These are phyloP conservation scores for Lumnitzera littorea DNA, from an alignment of 345 rosid genomes.

Conservation along the genomic window DNA sequence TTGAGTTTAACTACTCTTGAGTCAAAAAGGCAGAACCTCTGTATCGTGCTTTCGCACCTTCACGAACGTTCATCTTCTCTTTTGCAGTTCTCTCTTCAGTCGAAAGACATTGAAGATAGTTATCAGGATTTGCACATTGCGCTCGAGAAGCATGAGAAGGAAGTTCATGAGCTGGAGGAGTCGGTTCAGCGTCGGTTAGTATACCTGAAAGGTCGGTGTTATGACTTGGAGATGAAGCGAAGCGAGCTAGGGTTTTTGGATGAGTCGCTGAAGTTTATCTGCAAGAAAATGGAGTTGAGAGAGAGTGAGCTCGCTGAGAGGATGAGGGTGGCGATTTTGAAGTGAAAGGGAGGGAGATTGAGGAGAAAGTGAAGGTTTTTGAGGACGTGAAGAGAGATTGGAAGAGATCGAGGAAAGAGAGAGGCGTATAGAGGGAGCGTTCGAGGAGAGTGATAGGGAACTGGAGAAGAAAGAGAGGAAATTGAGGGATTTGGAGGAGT, in stretches of 20 bases:
- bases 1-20: constrained; percentile 5
- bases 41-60: constrained; percentile 23
- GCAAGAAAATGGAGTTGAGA: constrained; percentile 17
- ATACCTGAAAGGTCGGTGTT: constrained; percentile 6
- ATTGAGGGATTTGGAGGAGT: neutral
- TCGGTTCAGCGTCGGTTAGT: neutral
- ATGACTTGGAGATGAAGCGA: constrained; percentile 12
- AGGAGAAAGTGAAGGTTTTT: constrained; percentile 6
- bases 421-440: constrained; percentile 9
- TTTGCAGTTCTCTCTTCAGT: constrained; percentile 28
- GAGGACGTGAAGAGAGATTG: neutral
- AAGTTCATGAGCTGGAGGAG: constrained; percentile 17
- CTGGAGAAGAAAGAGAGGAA: neutral
- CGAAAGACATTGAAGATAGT: constrained; percentile 37
- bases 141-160: constrained; percentile 23
- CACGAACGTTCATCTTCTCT: constrained; percentile 36
- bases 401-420: constrained; percentile 10
- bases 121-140: constrained; percentile 15
- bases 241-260: constrained; percentile 5
- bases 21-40: constrained; percentile 8
- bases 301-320: constrained; percentile 14
- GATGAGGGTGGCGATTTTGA: constrained; percentile 5
- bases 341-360: constrained; percentile 6
- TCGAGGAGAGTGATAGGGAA: constrained; percentile 8
- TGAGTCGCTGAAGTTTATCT: constrained; percentile 4